phyloP scores from a whole-genome alignment of 306 rosid species.

The apple (Malus domestica) region DNA sequence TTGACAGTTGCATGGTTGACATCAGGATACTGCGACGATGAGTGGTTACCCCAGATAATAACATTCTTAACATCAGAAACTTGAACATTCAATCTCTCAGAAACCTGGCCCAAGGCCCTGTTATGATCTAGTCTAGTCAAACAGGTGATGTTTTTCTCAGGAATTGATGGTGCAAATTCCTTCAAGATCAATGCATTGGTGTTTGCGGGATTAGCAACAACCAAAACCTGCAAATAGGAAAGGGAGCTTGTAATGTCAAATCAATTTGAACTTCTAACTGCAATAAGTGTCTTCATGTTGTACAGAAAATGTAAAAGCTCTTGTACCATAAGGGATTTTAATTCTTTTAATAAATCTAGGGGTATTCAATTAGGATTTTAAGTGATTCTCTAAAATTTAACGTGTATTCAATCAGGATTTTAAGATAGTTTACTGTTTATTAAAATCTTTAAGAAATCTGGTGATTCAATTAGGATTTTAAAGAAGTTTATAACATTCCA shows the following conservation, averaged over 20 bases:
- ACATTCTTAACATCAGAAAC: constrained; percentile 89
- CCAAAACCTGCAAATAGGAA: constrained; percentile 69
- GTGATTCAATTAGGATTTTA: too few species aligned
- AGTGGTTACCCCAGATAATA: constrained; percentile 97
- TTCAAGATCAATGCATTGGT: constrained; percentile 97
- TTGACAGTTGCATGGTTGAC: constrained; percentile 87
- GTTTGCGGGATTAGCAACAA: constrained; percentile 98
- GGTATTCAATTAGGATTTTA: too few species aligned
- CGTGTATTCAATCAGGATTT: too few species aligned
- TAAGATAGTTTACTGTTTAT: too few species aligned
- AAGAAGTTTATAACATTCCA: too few species aligned
- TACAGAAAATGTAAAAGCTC: background rate
- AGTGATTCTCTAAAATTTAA: too few species aligned
- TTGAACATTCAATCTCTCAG: constrained; percentile 73
- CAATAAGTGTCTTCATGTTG: background rate
- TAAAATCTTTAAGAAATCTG: too few species aligned
- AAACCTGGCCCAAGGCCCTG: constrained; percentile 95
- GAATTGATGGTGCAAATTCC: constrained; percentile 93
- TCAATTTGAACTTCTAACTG: background rate
- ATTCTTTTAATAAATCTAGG: too few species aligned
- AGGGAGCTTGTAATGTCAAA: background rate
- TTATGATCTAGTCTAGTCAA: constrained; percentile 95
- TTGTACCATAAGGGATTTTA: background rate
- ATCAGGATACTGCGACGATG: constrained; percentile 96
- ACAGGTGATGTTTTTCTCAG: constrained; percentile 78